Conservation (phyloP, 495 filamentous ascomycete species). For the Apodospora peruviana region DNA sequence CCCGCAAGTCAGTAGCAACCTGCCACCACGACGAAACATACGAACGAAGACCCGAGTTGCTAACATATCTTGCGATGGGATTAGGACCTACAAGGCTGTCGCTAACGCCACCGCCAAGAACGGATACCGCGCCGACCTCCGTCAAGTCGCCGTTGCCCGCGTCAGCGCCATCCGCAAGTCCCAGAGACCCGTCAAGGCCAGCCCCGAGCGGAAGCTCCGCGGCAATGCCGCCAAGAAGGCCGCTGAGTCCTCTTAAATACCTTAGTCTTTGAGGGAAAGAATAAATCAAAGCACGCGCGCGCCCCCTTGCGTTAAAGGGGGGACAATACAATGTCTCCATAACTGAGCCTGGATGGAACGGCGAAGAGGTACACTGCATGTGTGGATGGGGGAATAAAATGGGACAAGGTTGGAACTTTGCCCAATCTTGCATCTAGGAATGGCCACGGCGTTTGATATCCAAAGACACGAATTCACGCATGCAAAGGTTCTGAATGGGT, state of each 20-base stretch:
- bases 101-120: constrained; percentile 74
- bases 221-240: constrained; percentile 79
- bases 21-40: neutral
- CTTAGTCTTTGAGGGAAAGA: constrained; percentile 20
- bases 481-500: neutral
- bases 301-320: neutral
- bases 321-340: constrained; percentile 13
- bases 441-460: constrained; percentile 36
- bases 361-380: constrained; percentile 4
- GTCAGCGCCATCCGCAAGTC: constrained; percentile 79
- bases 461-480: constrained; percentile 24
- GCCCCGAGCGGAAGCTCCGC: constrained; percentile 65
- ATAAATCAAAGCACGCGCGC: constrained; percentile 4
- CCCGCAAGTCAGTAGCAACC: constrained; percentile 69
- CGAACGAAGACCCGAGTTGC: constrained; percentile 6
- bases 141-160: constrained; percentile 78
- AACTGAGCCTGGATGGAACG: constrained; percentile 15
- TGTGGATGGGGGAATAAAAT: constrained; percentile 17
- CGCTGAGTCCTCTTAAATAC: constrained; percentile 20
- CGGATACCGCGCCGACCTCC: constrained; percentile 82
- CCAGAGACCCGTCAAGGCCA: constrained; percentile 72
- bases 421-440: constrained; percentile 27
- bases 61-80: constrained; percentile 15
- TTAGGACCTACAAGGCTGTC: constrained; percentile 82
- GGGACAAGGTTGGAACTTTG: constrained; percentile 16